Percentiles rank a stretch among this genome's conserved stretches.
Conservation (phyloP, 176 grass and related monocot genomes). For the Zizania latifolia region DNA sequence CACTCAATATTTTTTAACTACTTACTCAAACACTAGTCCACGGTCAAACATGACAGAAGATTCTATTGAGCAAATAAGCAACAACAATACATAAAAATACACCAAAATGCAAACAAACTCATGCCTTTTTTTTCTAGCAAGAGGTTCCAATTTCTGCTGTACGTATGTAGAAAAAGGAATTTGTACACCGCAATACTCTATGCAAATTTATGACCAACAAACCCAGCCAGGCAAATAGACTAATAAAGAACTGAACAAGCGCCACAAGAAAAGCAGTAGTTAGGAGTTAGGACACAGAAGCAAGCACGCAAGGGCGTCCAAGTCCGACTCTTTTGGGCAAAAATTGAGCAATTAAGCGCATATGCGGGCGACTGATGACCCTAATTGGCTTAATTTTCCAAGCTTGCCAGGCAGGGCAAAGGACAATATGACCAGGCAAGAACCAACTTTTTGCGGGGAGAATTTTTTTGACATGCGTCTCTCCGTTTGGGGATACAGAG, state of each 20-base stretch:
- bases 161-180: not conserved
- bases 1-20: slow-evolving; percentile 1
- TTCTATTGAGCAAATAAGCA: not conserved
- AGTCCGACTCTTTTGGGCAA: slow-evolving; percentile 8
- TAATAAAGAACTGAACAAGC: slow-evolving; percentile 11
- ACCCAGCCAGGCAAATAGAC: slow-evolving; percentile 7
- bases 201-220: slow-evolving; percentile 4
- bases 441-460: not conserved
- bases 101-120: not conserved
- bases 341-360: slow-evolving; percentile 8
- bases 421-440: slow-evolving; percentile 14
- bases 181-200: not conserved
- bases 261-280: slow-evolving; percentile 9
- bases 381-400: not conserved
- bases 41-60: slow-evolving; percentile 7
- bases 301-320: slow-evolving; percentile 20
- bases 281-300: slow-evolving; percentile 35
- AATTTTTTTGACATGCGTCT: not conserved
- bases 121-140: not conserved
- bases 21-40: slow-evolving; percentile 22
- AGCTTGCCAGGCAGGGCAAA: not conserved
- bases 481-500: not conserved
- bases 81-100: slow-evolving; percentile 11
- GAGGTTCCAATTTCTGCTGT: not conserved
- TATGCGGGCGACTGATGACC: not conserved